These are phyloP conservation scores for Cryphonectria radicalis DNA, from an alignment of 2,329 filamentous ascomycete genomes.

Conservation along the genomic window DNA sequence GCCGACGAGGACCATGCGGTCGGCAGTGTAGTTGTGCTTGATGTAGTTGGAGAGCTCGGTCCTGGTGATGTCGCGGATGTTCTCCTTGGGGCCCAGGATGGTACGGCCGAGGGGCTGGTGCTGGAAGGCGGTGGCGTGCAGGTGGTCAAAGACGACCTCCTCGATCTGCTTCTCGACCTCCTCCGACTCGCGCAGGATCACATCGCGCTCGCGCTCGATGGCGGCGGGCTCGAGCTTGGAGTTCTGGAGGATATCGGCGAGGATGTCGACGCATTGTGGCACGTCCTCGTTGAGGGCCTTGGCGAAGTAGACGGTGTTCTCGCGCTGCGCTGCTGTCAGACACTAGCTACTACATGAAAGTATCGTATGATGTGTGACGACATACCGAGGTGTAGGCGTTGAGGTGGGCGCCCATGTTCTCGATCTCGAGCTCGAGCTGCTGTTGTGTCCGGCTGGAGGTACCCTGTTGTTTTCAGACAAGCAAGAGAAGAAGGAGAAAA, in stretches of 20 bases:
- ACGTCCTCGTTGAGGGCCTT: slow-evolving; percentile 99
- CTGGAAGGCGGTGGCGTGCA: slow-evolving; percentile 98
- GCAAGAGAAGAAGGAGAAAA: neutral
- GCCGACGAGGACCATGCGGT: slow-evolving; percentile 98
- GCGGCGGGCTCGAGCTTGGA: slow-evolving; percentile 93
- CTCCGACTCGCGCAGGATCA: slow-evolving; percentile 97
- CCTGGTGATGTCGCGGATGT: slow-evolving; percentile 94
- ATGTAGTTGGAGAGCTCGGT: slow-evolving; percentile 94
- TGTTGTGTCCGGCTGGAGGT: slow-evolving; percentile 93
- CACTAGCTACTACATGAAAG: slow-evolving; percentile 27
- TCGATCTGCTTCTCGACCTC: slow-evolving; percentile 99
- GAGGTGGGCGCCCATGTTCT: slow-evolving; percentile 99
- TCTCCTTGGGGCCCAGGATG: slow-evolving; percentile 96
- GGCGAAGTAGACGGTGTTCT: slow-evolving; percentile 99
- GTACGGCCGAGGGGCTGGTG: slow-evolving; percentile 94
- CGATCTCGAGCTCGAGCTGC: slow-evolving; percentile 98
- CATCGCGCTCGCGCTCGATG: slow-evolving; percentile 97
- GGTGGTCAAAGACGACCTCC: slow-evolving; percentile 98
- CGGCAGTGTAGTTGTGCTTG: slow-evolving; percentile 99
- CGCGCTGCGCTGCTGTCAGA: slow-evolving; percentile 64
- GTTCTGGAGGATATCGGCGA: slow-evolving; percentile 99
- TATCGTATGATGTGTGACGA: slow-evolving; percentile 35
- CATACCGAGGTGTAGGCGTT: slow-evolving; percentile 99
- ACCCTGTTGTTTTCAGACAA: slow-evolving; percentile 60
- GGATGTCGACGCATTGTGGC: slow-evolving; percentile 94